Evolutionary conservation across 441 rosid species (phyloP), one percentile per base, ranked within the genome.

Genomic region (Croton laevigatus): DNA sequence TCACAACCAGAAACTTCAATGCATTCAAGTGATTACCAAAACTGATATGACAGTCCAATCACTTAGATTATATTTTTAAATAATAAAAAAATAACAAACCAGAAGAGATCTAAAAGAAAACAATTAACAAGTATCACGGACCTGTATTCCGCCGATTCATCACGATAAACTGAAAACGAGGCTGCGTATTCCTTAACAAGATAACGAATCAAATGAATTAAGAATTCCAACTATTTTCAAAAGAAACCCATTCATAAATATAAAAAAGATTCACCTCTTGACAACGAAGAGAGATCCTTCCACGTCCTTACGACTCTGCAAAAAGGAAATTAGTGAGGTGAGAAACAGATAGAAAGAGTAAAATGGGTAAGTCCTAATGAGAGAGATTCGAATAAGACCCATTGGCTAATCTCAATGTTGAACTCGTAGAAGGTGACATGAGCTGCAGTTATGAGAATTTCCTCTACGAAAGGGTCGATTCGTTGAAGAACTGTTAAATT

Each of bases 91-190:
- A 54, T 63, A 63, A 23, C 8, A 63, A 20, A 2, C 53, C 11
- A 44, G n/a, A 6, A 63, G 20, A 62, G 34, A 19, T 19, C 4
- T 19, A 62, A 3, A 61, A 40, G 10, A 48, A 54, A 55, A 40
- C 49, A 68, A 7, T n/a, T n/a, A 59, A 14, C 20, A 53, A 7
- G 19, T 40, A 3, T 22, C 14, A 67, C 79, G 45, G 61, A 94
- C 99, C 98, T 62, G 97, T 89, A 72, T 88, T 94, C 9, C 98
- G 89, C 55, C 99, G 83, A 80, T 95, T 95, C 99, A 95, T 95
- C 69, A 95, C 99, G 62, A 95, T 81, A 73, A 95, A 95, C 84
- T 95, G 98, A 88, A 94, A 94, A 49, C 97, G 91, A 74, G 98
- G 98, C 70, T 90, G 95, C n/a, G 89, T 74, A 65, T 83, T 92